These are phyloP conservation scores for Candida alai DNA, from an alignment of 805 yeast species.

Conservation along the genomic window DNA sequence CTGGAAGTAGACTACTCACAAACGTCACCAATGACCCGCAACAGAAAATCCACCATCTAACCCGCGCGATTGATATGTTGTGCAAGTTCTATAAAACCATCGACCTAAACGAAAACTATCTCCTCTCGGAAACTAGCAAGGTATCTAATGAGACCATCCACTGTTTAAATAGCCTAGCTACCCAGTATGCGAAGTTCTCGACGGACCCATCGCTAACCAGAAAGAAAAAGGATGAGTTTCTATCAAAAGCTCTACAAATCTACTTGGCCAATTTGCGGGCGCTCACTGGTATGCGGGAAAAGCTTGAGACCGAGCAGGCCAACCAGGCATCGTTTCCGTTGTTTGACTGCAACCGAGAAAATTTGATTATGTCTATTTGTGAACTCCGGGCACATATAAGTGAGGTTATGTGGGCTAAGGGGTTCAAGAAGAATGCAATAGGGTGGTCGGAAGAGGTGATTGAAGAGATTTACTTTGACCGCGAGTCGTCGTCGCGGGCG, in stretches of 20 bases:
- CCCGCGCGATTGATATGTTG: slow-evolving; percentile 32
- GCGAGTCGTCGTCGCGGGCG: slow-evolving; percentile 22
- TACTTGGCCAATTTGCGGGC: slow-evolving; percentile 33
- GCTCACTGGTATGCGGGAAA: slow-evolving; percentile 17
- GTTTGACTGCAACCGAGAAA: slow-evolving; percentile 29
- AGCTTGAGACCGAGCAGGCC: slow-evolving; percentile 9
- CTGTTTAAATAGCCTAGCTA: slow-evolving; percentile 34
- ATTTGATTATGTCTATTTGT: slow-evolving; percentile 24
- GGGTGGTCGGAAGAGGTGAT: slow-evolving; percentile 41
- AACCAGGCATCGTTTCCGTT: slow-evolving; percentile 32
- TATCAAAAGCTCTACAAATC: slow-evolving; percentile 29
- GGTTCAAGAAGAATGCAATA: slow-evolving; percentile 34
- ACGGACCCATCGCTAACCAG: slow-evolving; percentile 2
- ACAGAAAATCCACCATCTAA: slow-evolving; percentile 23
- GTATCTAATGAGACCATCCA: slow-evolving; percentile 36
- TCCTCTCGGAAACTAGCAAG: slow-evolving; percentile 23
- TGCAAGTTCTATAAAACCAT: slow-evolving; percentile 24
- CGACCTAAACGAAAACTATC: slow-evolving; percentile 19
- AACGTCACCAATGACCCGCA: slow-evolving; percentile 18
- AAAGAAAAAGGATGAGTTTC: slow-evolving; percentile 11
- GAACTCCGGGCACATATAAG: slow-evolving; percentile 37
- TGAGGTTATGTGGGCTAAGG: slow-evolving; percentile 41
- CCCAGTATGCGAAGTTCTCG: slow-evolving; percentile 20
- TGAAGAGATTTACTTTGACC: slow-evolving; percentile 30
- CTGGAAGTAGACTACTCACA: slow-evolving; percentile 34